Conservation (phyloP, 345 rosid species). For the Eutrema heterophyllum region DNA sequence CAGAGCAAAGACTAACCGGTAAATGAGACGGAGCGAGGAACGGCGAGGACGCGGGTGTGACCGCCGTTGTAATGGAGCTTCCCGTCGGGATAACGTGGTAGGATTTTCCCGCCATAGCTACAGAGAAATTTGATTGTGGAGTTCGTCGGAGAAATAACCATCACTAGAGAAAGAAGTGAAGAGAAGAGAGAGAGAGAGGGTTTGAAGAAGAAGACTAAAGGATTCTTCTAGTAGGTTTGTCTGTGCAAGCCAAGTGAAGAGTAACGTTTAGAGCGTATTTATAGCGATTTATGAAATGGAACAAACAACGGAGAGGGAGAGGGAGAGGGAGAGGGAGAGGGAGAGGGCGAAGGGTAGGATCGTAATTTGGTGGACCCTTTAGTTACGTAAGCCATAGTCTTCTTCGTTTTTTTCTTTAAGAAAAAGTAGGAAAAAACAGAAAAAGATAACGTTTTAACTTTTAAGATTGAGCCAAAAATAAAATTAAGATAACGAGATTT, state of each 20-base stretch:
- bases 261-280: conserved; percentile 18
- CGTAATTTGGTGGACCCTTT: conserved; percentile 16
- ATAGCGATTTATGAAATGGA: conserved; percentile 14
- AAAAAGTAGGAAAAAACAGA: background rate
- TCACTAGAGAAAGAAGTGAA: background rate
- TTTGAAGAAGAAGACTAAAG: background rate
- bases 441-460: background rate
- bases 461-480: background rate
- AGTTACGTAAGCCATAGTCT: conserved; percentile 22
- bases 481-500: conserved; percentile 4
- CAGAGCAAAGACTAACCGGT: conserved; percentile 45
- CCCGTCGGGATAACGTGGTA: conserved; percentile 88
- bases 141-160: conserved; percentile 23
- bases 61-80: conserved; percentile 94
- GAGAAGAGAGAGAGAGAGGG: background rate
- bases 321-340: background rate
- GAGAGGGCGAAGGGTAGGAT: conserved; percentile 15
- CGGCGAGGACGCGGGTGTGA: conserved; percentile 92
- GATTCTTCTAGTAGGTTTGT: conserved; percentile 25
- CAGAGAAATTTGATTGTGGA: conserved; percentile 73
- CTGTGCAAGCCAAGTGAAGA: conserved; percentile 29
- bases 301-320: background rate
- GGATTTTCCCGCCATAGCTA: conserved; percentile 85
- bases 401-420: background rate
- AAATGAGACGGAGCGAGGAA: conserved; percentile 61